Evolutionary conservation across 1,139 yeast species (phyloP), one percentile per base, ranked within the genome.

Genomic region (Zygosaccharomyces sapae): DNA sequence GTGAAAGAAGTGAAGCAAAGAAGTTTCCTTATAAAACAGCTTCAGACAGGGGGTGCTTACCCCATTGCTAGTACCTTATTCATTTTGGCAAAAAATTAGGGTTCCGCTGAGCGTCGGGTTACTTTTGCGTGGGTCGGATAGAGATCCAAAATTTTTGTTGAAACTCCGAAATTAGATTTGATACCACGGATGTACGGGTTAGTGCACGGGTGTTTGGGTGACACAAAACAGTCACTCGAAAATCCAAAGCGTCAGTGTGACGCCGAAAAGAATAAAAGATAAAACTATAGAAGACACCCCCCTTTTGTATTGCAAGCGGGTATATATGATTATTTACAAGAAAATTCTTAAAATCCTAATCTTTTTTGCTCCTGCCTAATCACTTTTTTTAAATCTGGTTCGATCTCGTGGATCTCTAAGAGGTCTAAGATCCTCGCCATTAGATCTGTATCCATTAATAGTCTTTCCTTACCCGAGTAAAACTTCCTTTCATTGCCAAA

Each of bases 361-460:
- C 74, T 56, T 13, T 51, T 53, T 2, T 63, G 59, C 59, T 79
- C 83, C 57, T 79, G 83, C 37, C 62, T 65, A 48, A 76, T 59
- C 1, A 82, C 81, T 55, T 72, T 76, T 13, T 58, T 49, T 47
- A 80, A 67, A 33, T 72, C 75, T 2, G 68, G 66, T 43, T 67
- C 68, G 41, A 74, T 63, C 41, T 70, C 73, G 4, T 62, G 68
- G 40, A 78, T 63, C 38, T 60, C 56, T 29, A 61, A 47, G 7
- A 43, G 46, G n/a, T 55, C 56, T 7, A 57, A 29, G 13, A 62
- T 39, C 12, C 54, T 44, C 16, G 54, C 53, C 19, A 58, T 47
- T 2, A 42, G 38, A 10, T 45, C 36, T 22, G 47, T 46, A 43
- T 49, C 47, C 35, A 54, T 46, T 5, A 54, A 37, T 45, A 75